Evolutionary conservation across 345 rosid species (phyloP).

Genomic region (Populus pruinosa): DNA sequence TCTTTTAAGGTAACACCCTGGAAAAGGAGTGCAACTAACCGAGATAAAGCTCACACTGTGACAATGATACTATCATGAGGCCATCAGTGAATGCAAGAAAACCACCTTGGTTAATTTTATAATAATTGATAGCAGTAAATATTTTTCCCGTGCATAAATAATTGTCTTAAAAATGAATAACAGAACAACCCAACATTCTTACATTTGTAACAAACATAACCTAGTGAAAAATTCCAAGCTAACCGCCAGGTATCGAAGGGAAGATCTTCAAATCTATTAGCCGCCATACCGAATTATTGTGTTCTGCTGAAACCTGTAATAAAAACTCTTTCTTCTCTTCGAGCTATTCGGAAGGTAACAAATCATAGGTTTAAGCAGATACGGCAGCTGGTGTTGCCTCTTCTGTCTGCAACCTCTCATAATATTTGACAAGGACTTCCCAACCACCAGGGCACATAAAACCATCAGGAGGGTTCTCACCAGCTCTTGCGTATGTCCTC

Average conservation of each 20-base stretch:
- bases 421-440: constrained; percentile 84
- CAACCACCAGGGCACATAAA: constrained; percentile 96
- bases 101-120: neutral
- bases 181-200: neutral
- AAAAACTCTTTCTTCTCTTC: neutral
- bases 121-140: neutral
- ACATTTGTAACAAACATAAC: neutral
- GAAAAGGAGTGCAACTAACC: neutral
- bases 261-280: neutral
- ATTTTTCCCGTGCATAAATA: neutral
- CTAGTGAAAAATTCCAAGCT: neutral
- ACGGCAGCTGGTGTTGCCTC: constrained; percentile 41
- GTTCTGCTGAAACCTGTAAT: neutral
- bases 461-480: constrained; percentile 93
- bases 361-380: constrained; percentile 27
- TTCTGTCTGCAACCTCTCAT: constrained; percentile 59
- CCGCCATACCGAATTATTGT: neutral
- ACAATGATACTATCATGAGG: neutral
- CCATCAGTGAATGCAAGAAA: neutral
- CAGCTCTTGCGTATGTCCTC: constrained; percentile 75
- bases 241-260: neutral
- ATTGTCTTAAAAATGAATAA: neutral
- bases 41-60: neutral
- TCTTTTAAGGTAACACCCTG: neutral
- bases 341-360: neutral